phyloP scores from a whole-genome alignment of 2,329 filamentous ascomycete genomes.

The Diaporthe helianthi region DNA sequence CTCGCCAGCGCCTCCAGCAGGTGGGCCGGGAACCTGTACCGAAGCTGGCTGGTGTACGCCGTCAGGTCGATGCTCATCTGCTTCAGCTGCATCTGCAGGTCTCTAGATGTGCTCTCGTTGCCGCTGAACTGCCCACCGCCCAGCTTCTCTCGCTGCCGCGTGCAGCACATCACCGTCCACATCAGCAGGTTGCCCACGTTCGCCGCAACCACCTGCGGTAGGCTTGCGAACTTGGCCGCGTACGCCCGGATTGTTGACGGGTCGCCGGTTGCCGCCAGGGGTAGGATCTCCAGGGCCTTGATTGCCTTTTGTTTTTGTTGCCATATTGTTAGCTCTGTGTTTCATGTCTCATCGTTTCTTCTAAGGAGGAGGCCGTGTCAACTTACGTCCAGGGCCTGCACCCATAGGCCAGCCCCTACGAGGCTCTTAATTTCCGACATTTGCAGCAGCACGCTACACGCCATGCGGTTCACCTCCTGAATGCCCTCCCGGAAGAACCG shows the following conservation, averaged over 20 bases:
- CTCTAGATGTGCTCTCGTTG: slow-evolving; percentile 68
- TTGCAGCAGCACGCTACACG: slow-evolving; percentile 63
- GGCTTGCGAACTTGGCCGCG: slow-evolving; percentile 79
- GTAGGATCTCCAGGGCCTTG: slow-evolving; percentile 77
- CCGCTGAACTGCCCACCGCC: slow-evolving; percentile 76
- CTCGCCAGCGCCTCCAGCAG: slow-evolving; percentile 88
- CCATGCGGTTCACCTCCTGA: slow-evolving; percentile 62
- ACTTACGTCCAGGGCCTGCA: slow-evolving; percentile 65
- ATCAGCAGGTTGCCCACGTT: slow-evolving; percentile 91
- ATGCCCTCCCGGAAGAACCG: slow-evolving; percentile 67
- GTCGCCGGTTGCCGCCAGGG: slow-evolving; percentile 76
- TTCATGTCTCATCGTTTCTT: background rate
- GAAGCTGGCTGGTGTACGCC: slow-evolving; percentile 90
- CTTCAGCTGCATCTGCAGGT: slow-evolving; percentile 74
- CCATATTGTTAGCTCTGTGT: background rate
- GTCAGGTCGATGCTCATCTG: slow-evolving; percentile 89
- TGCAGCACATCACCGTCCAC: slow-evolving; percentile 91
- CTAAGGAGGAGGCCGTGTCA: slow-evolving; percentile 2
- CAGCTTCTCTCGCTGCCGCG: slow-evolving; percentile 76
- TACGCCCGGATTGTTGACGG: slow-evolving; percentile 79
- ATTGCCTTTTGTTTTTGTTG: slow-evolving; percentile 62
- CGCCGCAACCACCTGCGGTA: slow-evolving; percentile 82
- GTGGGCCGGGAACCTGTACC: slow-evolving; percentile 86
- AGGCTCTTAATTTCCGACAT: slow-evolving; percentile 68
- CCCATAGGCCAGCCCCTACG: slow-evolving; percentile 63